A percentile compares a stretch with the other conserved stretches of the same genome.
These are phyloP conservation scores for Canavalia gladiata DNA, from an alignment of 306 rosid genomes.

Conservation along the genomic window DNA sequence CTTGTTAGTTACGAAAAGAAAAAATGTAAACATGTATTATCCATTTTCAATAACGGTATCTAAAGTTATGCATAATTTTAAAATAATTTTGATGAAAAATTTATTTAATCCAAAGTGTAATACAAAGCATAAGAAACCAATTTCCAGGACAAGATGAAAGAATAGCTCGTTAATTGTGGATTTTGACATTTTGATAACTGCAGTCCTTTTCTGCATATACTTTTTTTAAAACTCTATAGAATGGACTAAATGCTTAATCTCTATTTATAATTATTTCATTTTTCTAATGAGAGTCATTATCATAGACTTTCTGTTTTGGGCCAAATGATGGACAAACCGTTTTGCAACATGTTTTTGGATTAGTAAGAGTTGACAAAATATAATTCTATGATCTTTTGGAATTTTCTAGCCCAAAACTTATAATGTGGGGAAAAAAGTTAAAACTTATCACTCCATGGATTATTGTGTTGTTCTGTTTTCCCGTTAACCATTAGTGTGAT, in stretches of 20 bases:
- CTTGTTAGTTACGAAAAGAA: no score
- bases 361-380: not conserved
- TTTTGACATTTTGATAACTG: no score
- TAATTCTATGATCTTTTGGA: constrained; percentile 7
- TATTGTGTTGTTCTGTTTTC: no score
- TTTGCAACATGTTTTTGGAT: not conserved
- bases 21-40: no score
- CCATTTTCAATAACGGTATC: no score
- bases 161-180: no score
- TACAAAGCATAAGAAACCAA: no score
- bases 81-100: no score
- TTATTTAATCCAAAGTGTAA: no score
- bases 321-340: constrained; percentile 6
- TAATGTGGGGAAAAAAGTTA: not conserved
- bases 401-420: not conserved
- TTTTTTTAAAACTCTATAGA: not conserved
- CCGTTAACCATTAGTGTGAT: no score
- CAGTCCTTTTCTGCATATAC: not conserved
- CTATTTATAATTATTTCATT: constrained; percentile 12
- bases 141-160: no score
- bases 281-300: not conserved
- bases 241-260: constrained; percentile 22
- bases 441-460: not conserved
- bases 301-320: not conserved
- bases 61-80: no score